Evolutionary conservation across 1,284 basidiomycete genomes (phyloP), one percentile per base, ranked within the genome.

Genomic region (Ustilago trichophora): DNA sequence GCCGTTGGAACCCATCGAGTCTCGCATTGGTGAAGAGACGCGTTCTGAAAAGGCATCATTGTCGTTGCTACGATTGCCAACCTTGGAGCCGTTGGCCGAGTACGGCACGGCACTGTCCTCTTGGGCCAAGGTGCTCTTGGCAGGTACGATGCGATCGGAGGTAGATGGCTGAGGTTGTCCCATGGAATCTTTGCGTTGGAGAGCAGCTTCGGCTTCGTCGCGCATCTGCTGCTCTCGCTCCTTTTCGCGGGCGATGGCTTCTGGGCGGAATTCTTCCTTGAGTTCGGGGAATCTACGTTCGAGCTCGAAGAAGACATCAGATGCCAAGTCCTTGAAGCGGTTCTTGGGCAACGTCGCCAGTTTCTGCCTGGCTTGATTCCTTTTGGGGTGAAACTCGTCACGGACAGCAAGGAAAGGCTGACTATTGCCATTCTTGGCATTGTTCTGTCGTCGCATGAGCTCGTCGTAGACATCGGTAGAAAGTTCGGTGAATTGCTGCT

Each of bases 361-460:
- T 83, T 98, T 98, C 83, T 98, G 96, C 27, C 96, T 87, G 3
- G 96, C 96, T 83, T 98, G 94, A 82, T 98, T 99, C 43, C 96
- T 89, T 83, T 98, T 98, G 2, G 95, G 95, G 83, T 98, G 96
- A 80, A 98, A 98, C 76, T 98, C 94, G 66, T 93, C 89, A 63
- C 93, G 75, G 7, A 77, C 79, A 0, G 74, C 75, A 19, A 81
- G 73, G 49, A 76, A 77, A 2, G 79, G 78, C 46, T 72, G 71
- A 25, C 49, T 50, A 41, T 45, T 68, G 31, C 58, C 64, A 34
- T 54, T 67, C 32, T 69, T 70, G 13, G 55, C 57, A 31, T 66
- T 72, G 56, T 36, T 62, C 34, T 79, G 72, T 6, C 79, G 48
- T 6, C 79, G 68, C 67, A 78, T 72, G 46, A 81, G 70, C 64